Evolutionary conservation across 202 grass and related monocot genomes (phyloP), one percentile per base, ranked within the genome.

Genomic region (Saccharum hybrid): DNA sequence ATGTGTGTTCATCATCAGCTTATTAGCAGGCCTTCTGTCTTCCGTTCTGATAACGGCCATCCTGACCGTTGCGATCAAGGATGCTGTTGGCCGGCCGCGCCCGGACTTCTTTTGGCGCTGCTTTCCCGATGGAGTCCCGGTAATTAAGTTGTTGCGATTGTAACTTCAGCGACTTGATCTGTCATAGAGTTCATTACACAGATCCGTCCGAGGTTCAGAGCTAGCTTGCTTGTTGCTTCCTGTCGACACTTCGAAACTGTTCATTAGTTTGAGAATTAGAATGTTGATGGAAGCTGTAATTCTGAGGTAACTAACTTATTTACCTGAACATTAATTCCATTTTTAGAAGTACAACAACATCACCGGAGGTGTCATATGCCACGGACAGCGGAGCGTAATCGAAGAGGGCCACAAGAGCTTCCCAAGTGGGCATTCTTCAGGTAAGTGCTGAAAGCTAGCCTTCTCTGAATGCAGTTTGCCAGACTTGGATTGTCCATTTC

Each of bases 391-490:
- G 2, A 71, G 68, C 0, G 83, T 90, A 14, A 93, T 98, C 48
- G 91, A 85, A 59, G 92, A 98, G 89, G 92, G 95, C 34, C 85
- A 95, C 83, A 98, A 91, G 81, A 98, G 90, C 78, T 98, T 98
- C 78, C 92, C 95, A 4, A 95, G 95, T 40, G 95, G 95, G 3
- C 95, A 98, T 70, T 78, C 87, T 38, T 98, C 95, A 88, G 90
- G 95, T 90, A 83, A 66, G 78, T 56, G 15, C 43, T 68, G 61
- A 65, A 77, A 74, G 48, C 48, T 18, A 74, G 3, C 16, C 45
- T 66, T 66, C 15, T 8, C 68, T 86, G 45, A 38, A 31, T 73
- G 4, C 5, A 33, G 49, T 22, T 14, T 22, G 16, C 42, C 41
- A 71, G 6, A 37, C 65, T 38, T n/a, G 23, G 4, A 38, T 41